Percentiles rank a stretch among this genome's conserved stretches.
Conservation (phyloP, 2,329 filamentous ascomycete species). For the Ophioceras dolichostomum region DNA sequence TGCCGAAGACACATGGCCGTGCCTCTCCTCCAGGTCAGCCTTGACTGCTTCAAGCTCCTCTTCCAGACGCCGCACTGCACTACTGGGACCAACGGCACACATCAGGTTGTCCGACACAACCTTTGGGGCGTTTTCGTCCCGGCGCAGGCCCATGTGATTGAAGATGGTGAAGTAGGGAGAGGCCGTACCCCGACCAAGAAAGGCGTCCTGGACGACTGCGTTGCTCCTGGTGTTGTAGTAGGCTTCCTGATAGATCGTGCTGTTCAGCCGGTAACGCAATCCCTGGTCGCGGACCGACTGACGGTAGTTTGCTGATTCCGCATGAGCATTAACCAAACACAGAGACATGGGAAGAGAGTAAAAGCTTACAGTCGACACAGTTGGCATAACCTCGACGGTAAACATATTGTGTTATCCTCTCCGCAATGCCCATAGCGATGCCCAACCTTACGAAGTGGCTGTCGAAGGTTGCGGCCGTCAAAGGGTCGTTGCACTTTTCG, state of each 20-base stretch:
- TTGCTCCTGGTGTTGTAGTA: conserved; percentile 6
- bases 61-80: conserved; percentile 4
- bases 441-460: conserved; percentile 3
- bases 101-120: conserved; percentile 6
- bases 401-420: conserved; percentile 3
- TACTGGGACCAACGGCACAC: conserved; percentile 5
- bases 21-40: conserved; percentile 2
- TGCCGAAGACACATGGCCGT: conserved; percentile 3
- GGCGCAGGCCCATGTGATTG: conserved; percentile 6
- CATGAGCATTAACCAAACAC: conserved; percentile 1
- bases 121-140: conserved; percentile 6
- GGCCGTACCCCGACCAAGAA: conserved; percentile 5
- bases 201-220: conserved; percentile 7
- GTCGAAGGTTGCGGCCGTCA: conserved; percentile 4
- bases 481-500: background rate
- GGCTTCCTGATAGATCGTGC: conserved; percentile 5
- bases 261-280: conserved; percentile 5
- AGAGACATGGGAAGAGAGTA: conserved; percentile 1
- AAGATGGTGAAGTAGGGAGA: conserved; percentile 7
- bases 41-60: conserved; percentile 4
- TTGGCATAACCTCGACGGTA: conserved; percentile 4
- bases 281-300: conserved; percentile 4
- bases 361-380: conserved; percentile 4
- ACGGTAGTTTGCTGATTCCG: conserved; percentile 4
- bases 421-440: conserved; percentile 3